A percentile compares a stretch with the other conserved stretches of the same genome.
These are phyloP conservation scores for Sugiyamaella lignohabitans DNA, from an alignment of 805 yeast genomes.

Conservation along the genomic window DNA sequence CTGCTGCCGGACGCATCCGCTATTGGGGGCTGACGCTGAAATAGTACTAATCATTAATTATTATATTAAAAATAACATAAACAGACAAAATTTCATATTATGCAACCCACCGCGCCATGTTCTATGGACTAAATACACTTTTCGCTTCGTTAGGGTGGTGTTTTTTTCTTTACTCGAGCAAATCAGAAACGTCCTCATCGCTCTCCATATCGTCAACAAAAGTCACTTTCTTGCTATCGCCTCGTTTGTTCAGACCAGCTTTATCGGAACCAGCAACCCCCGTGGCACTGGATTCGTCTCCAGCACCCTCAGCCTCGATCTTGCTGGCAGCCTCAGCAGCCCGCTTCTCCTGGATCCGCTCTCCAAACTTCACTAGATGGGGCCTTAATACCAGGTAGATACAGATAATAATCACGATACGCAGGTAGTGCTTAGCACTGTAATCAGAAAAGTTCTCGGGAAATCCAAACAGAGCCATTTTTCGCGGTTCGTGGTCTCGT, in stretches of 20 bases:
- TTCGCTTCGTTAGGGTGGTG: too few relatives aligned
- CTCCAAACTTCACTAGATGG: constrained; percentile 24
- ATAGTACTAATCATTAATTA: too few relatives aligned
- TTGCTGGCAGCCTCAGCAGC: constrained; percentile 23
- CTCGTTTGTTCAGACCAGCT: constrained; percentile 11
- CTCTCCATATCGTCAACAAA: constrained; percentile 26
- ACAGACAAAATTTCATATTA: too few relatives aligned
- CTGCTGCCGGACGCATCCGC: too few relatives aligned
- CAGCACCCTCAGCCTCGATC: constrained; percentile 21
- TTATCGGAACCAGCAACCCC: constrained; percentile 5
- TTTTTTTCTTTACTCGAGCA: constrained; percentile 14
- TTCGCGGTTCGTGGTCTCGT: too few relatives aligned
- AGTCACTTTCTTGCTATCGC: constrained; percentile 11
- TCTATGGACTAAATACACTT: too few relatives aligned
- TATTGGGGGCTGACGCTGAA: too few relatives aligned
- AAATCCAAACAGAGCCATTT: constrained; percentile 26
- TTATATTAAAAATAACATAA: too few relatives aligned
- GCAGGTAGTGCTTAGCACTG: constrained; percentile 27
- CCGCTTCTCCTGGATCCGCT: constrained; percentile 21
- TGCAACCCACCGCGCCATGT: too few relatives aligned
- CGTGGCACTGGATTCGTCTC: constrained; percentile 1
- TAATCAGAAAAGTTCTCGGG: constrained; percentile 27
- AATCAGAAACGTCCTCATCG: constrained; percentile 32
- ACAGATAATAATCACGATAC: constrained; percentile 26
- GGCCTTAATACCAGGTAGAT: constrained; percentile 30